A percentile compares a stretch with the other conserved stretches of the same genome.
Conservation (phyloP, 805 yeast species). For the Sungouiella blattae region DNA sequence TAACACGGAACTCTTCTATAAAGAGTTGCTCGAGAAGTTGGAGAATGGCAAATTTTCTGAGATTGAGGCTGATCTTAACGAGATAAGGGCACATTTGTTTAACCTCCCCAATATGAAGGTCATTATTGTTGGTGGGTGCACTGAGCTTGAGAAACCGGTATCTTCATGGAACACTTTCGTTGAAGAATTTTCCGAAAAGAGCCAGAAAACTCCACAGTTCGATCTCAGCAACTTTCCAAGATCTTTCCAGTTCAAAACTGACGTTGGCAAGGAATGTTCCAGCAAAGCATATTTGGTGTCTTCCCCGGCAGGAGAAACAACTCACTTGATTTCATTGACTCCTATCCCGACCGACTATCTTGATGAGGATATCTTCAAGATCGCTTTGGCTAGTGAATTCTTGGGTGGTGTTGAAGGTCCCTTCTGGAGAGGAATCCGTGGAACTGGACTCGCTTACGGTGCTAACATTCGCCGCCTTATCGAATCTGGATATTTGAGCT, state of each 20-base stretch:
- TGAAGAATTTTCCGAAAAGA: conserved; percentile 12
- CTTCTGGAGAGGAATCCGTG: conserved; percentile 93
- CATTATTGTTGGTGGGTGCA: conserved; percentile 67
- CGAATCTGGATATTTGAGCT: conserved; percentile 66
- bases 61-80: conserved; percentile 49
- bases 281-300: conserved; percentile 59
- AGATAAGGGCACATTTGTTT: conserved; percentile 51
- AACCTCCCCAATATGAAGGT: conserved; percentile 59
- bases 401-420: conserved; percentile 93
- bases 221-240: conserved; percentile 44
- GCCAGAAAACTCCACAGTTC: conserved; percentile 4
- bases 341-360: conserved; percentile 50
- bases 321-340: conserved; percentile 60
- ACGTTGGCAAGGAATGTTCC: conserved; percentile 50
- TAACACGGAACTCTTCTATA: conserved; percentile 57
- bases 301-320: conserved; percentile 82
- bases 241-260: conserved; percentile 50
- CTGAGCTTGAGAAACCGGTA: conserved; percentile 51
- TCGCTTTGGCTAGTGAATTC: conserved; percentile 70
- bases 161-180: conserved; percentile 51
- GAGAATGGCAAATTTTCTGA: conserved; percentile 50
- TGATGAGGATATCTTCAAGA: conserved; percentile 58
- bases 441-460: conserved; percentile 92
- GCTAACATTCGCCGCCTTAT: conserved; percentile 54
- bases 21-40: conserved; percentile 41